These are phyloP conservation scores for Russula compacta DNA, from an alignment of 768 basidiomycete species.

Conservation along the genomic window DNA sequence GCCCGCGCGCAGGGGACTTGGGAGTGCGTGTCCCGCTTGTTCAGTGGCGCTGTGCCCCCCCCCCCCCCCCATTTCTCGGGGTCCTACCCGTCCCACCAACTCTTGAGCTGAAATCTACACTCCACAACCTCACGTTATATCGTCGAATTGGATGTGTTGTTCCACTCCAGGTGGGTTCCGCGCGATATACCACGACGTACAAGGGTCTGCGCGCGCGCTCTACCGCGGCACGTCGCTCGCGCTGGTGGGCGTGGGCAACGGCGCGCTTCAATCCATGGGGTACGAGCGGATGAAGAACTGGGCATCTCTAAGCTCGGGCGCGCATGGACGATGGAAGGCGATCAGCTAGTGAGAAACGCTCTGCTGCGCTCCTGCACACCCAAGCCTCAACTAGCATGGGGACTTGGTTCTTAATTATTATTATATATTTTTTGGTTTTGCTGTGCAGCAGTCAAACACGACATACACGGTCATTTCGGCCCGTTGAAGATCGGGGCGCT, in stretches of 20 bases:
- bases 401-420: too few species aligned
- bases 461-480: constrained; percentile 92
- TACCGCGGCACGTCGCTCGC: constrained; percentile 85
- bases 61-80: too few species aligned
- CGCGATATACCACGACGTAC: constrained; percentile 50
- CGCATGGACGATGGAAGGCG: constrained; percentile 60
- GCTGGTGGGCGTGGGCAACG: constrained; percentile 87
- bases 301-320: constrained; percentile 52
- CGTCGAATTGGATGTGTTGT: too few species aligned
- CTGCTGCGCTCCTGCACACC: not conserved
- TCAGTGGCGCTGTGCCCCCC: too few species aligned
- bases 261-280: constrained; percentile 69
- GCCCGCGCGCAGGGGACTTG: constrained; percentile 67
- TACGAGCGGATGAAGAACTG: constrained; percentile 62
- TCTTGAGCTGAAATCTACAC: too few species aligned
- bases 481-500: constrained; percentile 81
- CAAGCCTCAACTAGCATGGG: not conserved
- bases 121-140: too few species aligned
- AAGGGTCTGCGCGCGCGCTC: constrained; percentile 71
- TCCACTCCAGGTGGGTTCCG: constrained; percentile 53
- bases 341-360: constrained; percentile 66
- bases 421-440: not conserved
- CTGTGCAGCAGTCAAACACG: constrained; percentile 67
- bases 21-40: constrained; percentile 40
- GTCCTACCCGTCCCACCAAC: too few species aligned